Evolutionary conservation across 2,329 filamentous ascomycete species (phyloP).

Genomic region (Nigrospora sphaerica): DNA sequence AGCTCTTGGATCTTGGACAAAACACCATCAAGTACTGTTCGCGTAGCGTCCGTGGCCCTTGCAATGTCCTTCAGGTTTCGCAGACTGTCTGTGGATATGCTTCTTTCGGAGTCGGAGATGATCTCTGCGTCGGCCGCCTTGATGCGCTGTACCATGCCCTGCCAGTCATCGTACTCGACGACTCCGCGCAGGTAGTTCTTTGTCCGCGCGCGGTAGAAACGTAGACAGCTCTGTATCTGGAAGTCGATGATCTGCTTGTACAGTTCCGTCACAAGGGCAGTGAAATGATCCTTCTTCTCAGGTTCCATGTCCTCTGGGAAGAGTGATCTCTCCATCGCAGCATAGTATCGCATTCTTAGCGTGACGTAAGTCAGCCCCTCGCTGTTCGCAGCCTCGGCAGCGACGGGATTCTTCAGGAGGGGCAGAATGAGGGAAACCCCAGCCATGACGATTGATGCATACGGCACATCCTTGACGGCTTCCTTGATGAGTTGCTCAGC

Average conservation of each 20-base stretch:
- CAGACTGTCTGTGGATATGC: too few species aligned
- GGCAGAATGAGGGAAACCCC: slow-evolving; percentile 29
- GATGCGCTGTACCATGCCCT: slow-evolving; percentile 6
- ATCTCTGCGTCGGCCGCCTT: neutral
- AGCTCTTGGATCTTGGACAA: too few species aligned
- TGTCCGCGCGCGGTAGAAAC: slow-evolving; percentile 17
- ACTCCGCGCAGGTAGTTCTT: slow-evolving; percentile 7
- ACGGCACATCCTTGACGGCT: slow-evolving; percentile 20
- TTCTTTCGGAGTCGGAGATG: too few species aligned
- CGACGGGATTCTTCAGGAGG: slow-evolving; percentile 21
- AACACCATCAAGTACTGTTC: too few species aligned
- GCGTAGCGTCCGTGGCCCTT: too few species aligned
- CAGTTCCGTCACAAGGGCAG: slow-evolving; percentile 14
- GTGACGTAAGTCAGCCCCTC: slow-evolving; percentile 26
- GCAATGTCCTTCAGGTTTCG: too few species aligned
- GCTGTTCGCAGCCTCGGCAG: slow-evolving; percentile 19
- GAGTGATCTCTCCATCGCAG: slow-evolving; percentile 19
- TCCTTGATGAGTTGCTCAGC: neutral
- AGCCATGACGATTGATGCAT: slow-evolving; percentile 23
- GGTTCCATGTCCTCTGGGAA: slow-evolving; percentile 3
- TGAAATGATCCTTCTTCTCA: slow-evolving; percentile 8
- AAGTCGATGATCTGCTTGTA: slow-evolving; percentile 27
- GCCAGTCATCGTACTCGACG: slow-evolving; percentile 11
- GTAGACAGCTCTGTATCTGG: slow-evolving; percentile 23
- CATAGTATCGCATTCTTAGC: slow-evolving; percentile 23